These are phyloP conservation scores for Russula compacta DNA, from an alignment of 768 basidiomycete species.

Conservation along the genomic window DNA sequence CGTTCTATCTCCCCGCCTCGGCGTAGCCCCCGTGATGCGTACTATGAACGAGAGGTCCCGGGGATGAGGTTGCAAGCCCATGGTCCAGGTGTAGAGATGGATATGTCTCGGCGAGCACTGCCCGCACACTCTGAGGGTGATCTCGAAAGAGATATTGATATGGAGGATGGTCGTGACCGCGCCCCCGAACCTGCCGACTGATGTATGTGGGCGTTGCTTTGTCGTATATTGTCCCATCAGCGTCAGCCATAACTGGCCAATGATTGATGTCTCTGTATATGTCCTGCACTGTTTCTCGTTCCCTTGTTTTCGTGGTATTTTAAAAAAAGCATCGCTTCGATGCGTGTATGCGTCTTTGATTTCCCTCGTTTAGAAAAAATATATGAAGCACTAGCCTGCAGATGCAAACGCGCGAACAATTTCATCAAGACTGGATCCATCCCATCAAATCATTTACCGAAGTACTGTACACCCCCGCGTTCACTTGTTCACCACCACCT, in stretches of 20 bases:
- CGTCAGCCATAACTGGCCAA: not conserved
- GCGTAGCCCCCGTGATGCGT: constrained; percentile 9
- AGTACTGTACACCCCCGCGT: not conserved
- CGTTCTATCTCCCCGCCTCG: constrained; percentile 15
- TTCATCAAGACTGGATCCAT: not conserved
- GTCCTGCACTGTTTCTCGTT: not conserved
- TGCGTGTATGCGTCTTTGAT: constrained; percentile 5
- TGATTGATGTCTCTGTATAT: not conserved
- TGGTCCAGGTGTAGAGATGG: constrained; percentile 2
- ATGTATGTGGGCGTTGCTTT: constrained; percentile 6
- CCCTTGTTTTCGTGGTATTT: not conserved
- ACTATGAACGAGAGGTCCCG: constrained; percentile 11
- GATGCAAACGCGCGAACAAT: not conserved
- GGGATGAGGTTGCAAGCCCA: constrained; percentile 1
- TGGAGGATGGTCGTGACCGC: constrained; percentile 14
- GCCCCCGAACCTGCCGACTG: constrained; percentile 16
- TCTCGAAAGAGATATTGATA: constrained; percentile 14
- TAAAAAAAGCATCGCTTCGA: constrained; percentile 8
- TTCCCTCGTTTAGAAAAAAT: not conserved
- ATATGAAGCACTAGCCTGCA: not conserved
- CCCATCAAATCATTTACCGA: not conserved
- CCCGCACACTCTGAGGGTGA: constrained; percentile 6
- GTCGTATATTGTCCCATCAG: not conserved
- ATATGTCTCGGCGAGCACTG: constrained; percentile 3
- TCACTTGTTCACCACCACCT: too few relatives aligned